Conservation (phyloP, 2,329 filamentous ascomycete species). For the Incumbomyces lentus region DNA sequence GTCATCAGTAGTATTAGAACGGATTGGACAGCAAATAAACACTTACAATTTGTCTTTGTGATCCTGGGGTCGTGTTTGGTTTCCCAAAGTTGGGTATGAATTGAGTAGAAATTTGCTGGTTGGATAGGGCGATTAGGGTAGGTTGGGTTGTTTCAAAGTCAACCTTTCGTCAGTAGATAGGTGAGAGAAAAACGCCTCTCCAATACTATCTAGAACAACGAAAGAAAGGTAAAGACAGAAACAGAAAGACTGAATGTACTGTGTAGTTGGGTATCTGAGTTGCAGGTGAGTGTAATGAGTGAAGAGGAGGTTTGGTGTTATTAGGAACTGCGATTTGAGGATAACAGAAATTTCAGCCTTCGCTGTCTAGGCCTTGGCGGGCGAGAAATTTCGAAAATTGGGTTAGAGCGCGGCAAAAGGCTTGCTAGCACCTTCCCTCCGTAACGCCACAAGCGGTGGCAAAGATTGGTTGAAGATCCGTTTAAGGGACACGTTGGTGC, state of each 20-base stretch:
- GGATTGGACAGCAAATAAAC: background rate
- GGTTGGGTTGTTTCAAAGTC: slow-evolving; percentile 3
- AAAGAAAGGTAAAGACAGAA: slow-evolving; percentile 19
- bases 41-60: background rate
- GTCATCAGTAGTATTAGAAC: background rate
- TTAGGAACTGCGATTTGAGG: background rate
- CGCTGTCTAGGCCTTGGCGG: background rate
- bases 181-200: slow-evolving; percentile 22
- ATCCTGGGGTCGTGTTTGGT: too few species aligned
- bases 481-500: background rate
- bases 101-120: too few species aligned
- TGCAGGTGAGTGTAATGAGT: slow-evolving; percentile 11
- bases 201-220: slow-evolving; percentile 21
- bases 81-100: too few species aligned
- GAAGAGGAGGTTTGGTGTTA: background rate
- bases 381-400: slow-evolving; percentile 1
- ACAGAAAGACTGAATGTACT: slow-evolving; percentile 14
- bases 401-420: background rate
- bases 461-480: background rate
- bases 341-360: slow-evolving; percentile 6
- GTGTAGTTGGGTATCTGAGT: slow-evolving; percentile 7
- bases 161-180: slow-evolving; percentile 20
- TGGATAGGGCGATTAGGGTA: background rate
- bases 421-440: slow-evolving; percentile 1
- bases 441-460: background rate